These are phyloP conservation scores for Drechslera avenae DNA, from an alignment of 2,329 filamentous ascomycete genomes.

Conservation along the genomic window DNA sequence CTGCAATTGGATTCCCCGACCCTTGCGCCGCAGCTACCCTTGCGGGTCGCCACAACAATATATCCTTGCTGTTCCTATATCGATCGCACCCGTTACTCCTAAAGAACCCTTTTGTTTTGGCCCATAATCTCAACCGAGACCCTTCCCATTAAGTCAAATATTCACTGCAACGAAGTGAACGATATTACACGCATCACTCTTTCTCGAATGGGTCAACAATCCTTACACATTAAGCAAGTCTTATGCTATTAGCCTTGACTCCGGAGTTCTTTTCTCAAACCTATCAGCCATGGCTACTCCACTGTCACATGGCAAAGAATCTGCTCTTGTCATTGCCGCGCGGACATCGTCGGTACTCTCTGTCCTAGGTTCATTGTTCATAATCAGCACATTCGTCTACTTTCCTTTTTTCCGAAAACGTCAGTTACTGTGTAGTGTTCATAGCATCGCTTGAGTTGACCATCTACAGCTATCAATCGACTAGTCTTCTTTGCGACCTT, in stretches of 20 bases:
- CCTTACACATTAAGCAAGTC: not conserved
- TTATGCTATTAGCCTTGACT: too few species aligned
- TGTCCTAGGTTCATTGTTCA: constrained; percentile 71
- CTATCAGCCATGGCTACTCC: constrained; percentile 17
- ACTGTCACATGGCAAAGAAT: constrained; percentile 20
- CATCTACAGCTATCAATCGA: constrained; percentile 69
- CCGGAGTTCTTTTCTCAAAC: not conserved
- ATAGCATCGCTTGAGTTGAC: not conserved
- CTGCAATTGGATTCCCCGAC: not conserved
- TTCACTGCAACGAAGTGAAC: not conserved
- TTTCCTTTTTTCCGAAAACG: constrained; percentile 75
- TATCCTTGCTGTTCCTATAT: not conserved
- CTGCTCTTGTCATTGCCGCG: constrained; percentile 66
- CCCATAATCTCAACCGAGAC: not conserved
- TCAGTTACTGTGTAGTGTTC: not conserved
- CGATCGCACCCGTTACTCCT: not conserved
- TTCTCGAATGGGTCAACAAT: not conserved
- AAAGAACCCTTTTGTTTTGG: not conserved
- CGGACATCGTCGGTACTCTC: constrained; percentile 73
- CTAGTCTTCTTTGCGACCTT: constrained; percentile 83
- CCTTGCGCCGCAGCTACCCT: not conserved
- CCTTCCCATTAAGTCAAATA: not conserved
- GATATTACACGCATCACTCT: not conserved
- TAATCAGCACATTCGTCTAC: constrained; percentile 71
- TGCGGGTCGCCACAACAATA: not conserved